A percentile compares a stretch with the other conserved stretches of the same genome.
phyloP scores from a whole-genome alignment of 2,329 filamentous ascomycete genomes.

The Sporothrix dimorphospora region DNA sequence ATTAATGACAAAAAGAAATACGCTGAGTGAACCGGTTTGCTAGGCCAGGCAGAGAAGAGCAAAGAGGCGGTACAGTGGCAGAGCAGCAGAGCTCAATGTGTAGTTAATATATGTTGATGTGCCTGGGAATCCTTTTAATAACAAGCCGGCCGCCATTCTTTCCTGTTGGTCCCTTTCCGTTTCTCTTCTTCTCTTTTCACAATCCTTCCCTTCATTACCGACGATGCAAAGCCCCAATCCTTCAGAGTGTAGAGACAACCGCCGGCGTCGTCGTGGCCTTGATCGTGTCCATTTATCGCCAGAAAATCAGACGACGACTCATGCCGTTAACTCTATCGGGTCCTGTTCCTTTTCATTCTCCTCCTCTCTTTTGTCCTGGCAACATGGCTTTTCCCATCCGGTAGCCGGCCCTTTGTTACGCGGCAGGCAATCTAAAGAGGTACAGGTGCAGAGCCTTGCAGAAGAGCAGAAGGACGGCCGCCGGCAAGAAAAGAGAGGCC shows the following conservation, averaged over 20 bases:
- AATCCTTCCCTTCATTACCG: not conserved
- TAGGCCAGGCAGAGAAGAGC: not conserved
- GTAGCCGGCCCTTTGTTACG: slow-evolving; percentile 8
- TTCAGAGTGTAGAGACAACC: not conserved
- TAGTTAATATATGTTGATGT: slow-evolving; percentile 4
- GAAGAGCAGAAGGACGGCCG: not conserved
- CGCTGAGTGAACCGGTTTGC: not conserved
- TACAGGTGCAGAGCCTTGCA: not conserved
- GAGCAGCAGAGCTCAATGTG: not conserved
- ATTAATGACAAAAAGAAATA: not conserved
- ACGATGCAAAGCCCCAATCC: slow-evolving; percentile 12
- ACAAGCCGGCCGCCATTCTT: too few relatives aligned
- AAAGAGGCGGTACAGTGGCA: not conserved
- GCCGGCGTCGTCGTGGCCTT: not conserved
- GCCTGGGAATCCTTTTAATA: slow-evolving; percentile 1
- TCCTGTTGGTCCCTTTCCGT: too few relatives aligned
- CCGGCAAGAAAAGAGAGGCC: not conserved
- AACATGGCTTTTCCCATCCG: not conserved
- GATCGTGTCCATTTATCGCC: not conserved
- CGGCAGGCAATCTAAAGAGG: slow-evolving; percentile 8
- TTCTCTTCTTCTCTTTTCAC: too few relatives aligned
- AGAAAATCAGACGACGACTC: not conserved
- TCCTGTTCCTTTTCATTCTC: not conserved
- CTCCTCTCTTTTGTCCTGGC: not conserved
- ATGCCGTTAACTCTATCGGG: not conserved